Evolutionary conservation across 805 yeast species (phyloP).

Genomic region (Clavispora fructus): DNA sequence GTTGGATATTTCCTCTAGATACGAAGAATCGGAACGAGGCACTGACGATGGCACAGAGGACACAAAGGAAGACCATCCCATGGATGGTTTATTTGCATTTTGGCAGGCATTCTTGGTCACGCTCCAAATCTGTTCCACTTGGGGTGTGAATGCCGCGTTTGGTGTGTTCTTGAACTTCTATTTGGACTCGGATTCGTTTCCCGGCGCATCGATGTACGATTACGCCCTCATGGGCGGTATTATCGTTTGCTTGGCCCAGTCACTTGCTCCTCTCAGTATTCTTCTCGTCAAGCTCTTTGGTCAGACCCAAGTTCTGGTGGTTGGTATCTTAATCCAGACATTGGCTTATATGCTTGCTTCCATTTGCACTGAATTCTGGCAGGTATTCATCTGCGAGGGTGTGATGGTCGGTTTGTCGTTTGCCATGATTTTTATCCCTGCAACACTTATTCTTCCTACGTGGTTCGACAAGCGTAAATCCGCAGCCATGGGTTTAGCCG

Average conservation of each 20-base stretch:
- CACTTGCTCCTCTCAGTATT: constrained; percentile 46
- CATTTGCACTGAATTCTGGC: constrained; percentile 56
- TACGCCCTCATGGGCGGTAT: constrained; percentile 68
- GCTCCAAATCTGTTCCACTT: constrained; percentile 43
- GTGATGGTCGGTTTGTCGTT: constrained; percentile 52
- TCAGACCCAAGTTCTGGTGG: constrained; percentile 38
- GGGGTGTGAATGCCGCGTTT: constrained; percentile 55
- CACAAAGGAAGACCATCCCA: constrained; percentile 9
- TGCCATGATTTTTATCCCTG: constrained; percentile 55
- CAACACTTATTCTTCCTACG: constrained; percentile 56
- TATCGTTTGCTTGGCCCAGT: constrained; percentile 56
- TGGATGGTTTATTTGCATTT: constrained; percentile 15
- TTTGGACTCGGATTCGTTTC: constrained; percentile 35
- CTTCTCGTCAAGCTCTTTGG: constrained; percentile 45
- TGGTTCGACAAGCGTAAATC: constrained; percentile 66
- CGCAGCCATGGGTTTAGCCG: constrained; percentile 45
- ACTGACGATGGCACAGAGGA: neutral
- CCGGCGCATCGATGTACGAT: constrained; percentile 52
- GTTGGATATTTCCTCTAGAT: neutral
- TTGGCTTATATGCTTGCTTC: constrained; percentile 57
- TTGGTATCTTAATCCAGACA: constrained; percentile 50
- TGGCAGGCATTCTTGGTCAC: constrained; percentile 23
- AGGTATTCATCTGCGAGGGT: constrained; percentile 65
- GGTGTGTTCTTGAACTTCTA: constrained; percentile 57
- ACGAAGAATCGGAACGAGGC: neutral